Percentiles rank a stretch among this genome's conserved stretches.
Conservation (phyloP, 352 stramenopile genomes). For the Phytophthora vignae region DNA sequence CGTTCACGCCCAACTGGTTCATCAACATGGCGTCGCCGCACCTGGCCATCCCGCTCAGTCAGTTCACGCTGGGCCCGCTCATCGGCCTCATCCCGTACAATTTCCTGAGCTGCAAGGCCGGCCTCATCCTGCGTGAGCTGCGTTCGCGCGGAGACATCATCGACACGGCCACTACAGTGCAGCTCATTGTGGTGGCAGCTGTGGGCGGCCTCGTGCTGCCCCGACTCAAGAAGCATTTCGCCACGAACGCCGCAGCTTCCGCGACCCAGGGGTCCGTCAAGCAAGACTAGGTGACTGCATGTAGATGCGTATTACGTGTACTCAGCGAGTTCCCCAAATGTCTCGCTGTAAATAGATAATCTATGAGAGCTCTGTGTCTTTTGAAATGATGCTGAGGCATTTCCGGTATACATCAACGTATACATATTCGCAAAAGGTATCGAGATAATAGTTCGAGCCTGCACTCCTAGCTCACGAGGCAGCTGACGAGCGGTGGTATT, state of each 20-base stretch:
- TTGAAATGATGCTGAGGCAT: background rate
- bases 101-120: slow-evolving; percentile 85
- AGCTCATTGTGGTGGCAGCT: slow-evolving; percentile 75
- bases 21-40: slow-evolving; percentile 88
- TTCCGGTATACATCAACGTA: too few relatives aligned
- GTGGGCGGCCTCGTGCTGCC: slow-evolving; percentile 70
- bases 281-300: slow-evolving; percentile 32
- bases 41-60: slow-evolving; percentile 65
- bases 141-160: slow-evolving; percentile 81
- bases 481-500: slow-evolving; percentile 60
- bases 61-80: slow-evolving; percentile 70
- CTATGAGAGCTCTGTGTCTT: slow-evolving; percentile 22
- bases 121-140: slow-evolving; percentile 75
- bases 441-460: too few relatives aligned
- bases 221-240: slow-evolving; percentile 73
- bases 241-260: slow-evolving; percentile 23
- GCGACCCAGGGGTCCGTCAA: slow-evolving; percentile 24
- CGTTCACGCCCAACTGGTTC: slow-evolving; percentile 89
- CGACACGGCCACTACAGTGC: slow-evolving; percentile 74
- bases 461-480: slow-evolving; percentile 27
- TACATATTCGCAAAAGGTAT: too few relatives aligned
- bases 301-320: slow-evolving; percentile 33
- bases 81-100: slow-evolving; percentile 86
- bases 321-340: slow-evolving; percentile 9
- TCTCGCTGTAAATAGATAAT: slow-evolving; percentile 22